Evolutionary conservation across 768 basidiomycete species (phyloP).

Genomic region (Cyathus striatus): DNA sequence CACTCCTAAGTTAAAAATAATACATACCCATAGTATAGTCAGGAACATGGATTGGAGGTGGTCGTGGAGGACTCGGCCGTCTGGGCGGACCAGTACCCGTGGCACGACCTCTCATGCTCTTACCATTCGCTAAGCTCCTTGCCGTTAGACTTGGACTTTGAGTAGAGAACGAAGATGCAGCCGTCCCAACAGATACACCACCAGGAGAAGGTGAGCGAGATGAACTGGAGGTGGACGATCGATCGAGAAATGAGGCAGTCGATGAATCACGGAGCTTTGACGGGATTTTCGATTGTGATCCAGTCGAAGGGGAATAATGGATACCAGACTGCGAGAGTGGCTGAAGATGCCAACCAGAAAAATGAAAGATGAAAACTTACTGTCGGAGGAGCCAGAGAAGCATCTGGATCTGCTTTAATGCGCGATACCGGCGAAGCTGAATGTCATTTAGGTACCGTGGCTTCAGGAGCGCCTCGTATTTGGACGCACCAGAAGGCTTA

Average conservation of each 20-base stretch:
- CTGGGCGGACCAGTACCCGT: conserved; percentile 47
- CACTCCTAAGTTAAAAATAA: neutral
- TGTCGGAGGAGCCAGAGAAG: conserved; percentile 20
- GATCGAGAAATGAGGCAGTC: conserved; percentile 51
- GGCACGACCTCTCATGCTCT: conserved; percentile 20
- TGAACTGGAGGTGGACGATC: conserved; percentile 32
- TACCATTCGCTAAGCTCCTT: conserved; percentile 24
- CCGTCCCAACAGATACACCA: conserved; percentile 36
- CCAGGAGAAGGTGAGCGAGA: conserved; percentile 51
- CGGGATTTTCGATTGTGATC: conserved; percentile 65
- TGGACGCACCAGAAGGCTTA: conserved; percentile 24
- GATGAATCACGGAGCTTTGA: conserved; percentile 76
- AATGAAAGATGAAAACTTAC: neutral
- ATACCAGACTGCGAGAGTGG: conserved; percentile 17
- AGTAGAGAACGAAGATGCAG: conserved; percentile 43
- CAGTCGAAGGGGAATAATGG: conserved; percentile 39
- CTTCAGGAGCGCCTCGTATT: neutral
- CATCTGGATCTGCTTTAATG: conserved; percentile 53
- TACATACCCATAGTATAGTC: conserved; percentile 60
- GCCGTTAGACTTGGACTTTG: conserved; percentile 44
- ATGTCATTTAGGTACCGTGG: neutral
- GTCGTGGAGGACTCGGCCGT: conserved; percentile 49
- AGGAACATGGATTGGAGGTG: conserved; percentile 47
- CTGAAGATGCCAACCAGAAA: neutral
- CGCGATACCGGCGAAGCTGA: conserved; percentile 60